Evolutionary conservation across 257 asterid genomes (phyloP).

Genomic region (Agastache rugosa): DNA sequence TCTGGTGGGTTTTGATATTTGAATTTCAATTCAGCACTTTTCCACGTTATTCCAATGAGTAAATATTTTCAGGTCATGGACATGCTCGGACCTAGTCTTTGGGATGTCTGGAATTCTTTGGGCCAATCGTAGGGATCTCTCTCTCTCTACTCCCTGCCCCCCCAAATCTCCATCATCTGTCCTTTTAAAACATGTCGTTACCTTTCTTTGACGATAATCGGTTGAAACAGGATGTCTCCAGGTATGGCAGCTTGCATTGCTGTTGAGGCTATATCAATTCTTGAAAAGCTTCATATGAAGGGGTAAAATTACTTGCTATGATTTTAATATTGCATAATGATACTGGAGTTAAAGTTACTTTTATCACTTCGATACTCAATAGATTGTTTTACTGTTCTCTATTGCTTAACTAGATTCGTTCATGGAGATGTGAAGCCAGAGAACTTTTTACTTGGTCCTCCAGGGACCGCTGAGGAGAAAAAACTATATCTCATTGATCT

Average conservation of each 20-base stretch:
- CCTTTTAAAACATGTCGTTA: constrained; percentile 5
- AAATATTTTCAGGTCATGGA: constrained; percentile 80
- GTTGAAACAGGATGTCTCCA: constrained; percentile 91
- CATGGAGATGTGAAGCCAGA: constrained; percentile 99
- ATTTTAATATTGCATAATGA: not conserved
- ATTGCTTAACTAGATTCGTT: constrained; percentile 63
- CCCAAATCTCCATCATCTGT: not conserved
- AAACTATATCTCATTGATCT: constrained; percentile 96
- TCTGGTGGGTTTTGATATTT: constrained; percentile 53
- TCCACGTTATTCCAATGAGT: constrained; percentile 27
- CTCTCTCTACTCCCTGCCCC: not conserved
- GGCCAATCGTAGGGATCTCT: constrained; percentile 81
- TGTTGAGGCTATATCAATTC: constrained; percentile 95
- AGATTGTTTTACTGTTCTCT: constrained; percentile 18
- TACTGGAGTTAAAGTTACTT: constrained; percentile 21
- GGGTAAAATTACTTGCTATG: constrained; percentile 57
- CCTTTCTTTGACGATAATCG: constrained; percentile 38
- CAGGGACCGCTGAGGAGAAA: constrained; percentile 87
- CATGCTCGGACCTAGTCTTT: constrained; percentile 98
- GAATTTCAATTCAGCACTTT: constrained; percentile 2
- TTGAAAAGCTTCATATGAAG: constrained; percentile 89
- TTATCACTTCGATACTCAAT: constrained; percentile 27
- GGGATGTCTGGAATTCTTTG: constrained; percentile 96
- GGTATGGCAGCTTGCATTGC: constrained; percentile 98
- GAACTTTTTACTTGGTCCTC: constrained; percentile 95